Evolutionary conservation across 192 early-diverging fungal genomes (phyloP).

Genomic region (Backusella tuberculispora): DNA sequence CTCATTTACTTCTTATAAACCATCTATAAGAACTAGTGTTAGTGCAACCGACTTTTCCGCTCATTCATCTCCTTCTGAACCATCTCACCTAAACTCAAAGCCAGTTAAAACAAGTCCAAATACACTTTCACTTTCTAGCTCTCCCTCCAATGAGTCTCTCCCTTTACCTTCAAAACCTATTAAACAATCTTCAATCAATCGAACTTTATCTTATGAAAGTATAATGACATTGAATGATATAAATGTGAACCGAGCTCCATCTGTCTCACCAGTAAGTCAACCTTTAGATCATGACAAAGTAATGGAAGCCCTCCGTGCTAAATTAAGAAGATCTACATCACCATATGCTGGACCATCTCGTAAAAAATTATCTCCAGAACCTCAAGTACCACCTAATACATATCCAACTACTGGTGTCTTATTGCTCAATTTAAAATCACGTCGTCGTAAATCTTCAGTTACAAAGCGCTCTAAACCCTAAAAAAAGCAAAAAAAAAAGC

Average conservation of each 20-base stretch:
- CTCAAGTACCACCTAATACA: slow-evolving; percentile 7
- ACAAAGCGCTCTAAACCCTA: neutral
- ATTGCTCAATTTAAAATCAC: slow-evolving; percentile 14
- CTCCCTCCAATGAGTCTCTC: neutral
- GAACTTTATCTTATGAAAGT: slow-evolving; percentile 21
- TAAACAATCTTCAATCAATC: slow-evolving; percentile 5
- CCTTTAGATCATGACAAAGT: slow-evolving; percentile 14
- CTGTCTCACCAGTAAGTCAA: neutral
- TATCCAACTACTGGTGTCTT: slow-evolving; percentile 16
- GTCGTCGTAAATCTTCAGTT: slow-evolving; percentile 16
- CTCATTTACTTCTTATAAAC: neutral
- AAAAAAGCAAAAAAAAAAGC: neutral
- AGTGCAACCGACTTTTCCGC: neutral
- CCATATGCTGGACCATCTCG: neutral
- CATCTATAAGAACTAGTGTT: neutral
- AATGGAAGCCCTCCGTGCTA: slow-evolving; percentile 19
- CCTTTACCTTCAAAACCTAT: slow-evolving; percentile 14
- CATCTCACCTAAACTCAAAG: neutral
- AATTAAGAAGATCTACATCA: slow-evolving; percentile 12
- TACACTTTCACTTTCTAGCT: neutral
- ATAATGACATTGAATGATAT: slow-evolving; percentile 13
- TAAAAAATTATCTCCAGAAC: neutral
- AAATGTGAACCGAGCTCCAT: neutral
- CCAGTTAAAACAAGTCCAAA: neutral
- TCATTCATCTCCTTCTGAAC: neutral